Conservation (phyloP, 2,329 filamentous ascomycete genomes). For the Cladosporium sp. region DNA sequence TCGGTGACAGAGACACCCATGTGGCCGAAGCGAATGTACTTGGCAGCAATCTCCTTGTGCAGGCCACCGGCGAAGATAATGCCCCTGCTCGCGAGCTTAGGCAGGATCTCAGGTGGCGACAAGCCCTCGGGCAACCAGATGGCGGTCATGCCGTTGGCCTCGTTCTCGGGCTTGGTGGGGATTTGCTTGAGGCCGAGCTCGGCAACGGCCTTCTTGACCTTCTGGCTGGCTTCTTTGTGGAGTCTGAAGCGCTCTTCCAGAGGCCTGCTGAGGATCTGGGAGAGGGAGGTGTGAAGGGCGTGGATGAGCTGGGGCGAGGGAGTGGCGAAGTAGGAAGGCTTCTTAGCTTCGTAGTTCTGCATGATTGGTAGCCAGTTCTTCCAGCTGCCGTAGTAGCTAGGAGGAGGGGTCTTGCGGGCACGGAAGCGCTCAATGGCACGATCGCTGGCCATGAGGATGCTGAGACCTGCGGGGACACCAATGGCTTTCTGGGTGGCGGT, state of each 20-base stretch:
- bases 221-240: conserved; percentile 77
- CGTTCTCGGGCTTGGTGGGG: conserved; percentile 80
- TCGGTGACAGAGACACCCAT: conserved; percentile 96
- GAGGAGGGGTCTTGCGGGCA: conserved; percentile 75
- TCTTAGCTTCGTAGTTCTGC: conserved; percentile 98
- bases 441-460: conserved; percentile 90
- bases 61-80: conserved; percentile 94
- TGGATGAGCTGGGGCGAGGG: conserved; percentile 91
- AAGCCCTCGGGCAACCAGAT: conserved; percentile 89
- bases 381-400: conserved; percentile 92
- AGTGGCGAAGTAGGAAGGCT: conserved; percentile 96
- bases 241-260: conserved; percentile 79
- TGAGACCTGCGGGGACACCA: conserved; percentile 89
- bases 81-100: conserved; percentile 79
- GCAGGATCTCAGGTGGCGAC: conserved; percentile 77
- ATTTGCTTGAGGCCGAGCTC: conserved; percentile 86
- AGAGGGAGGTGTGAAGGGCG: conserved; percentile 85
- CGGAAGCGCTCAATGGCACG: conserved; percentile 81
- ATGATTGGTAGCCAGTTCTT: conserved; percentile 98
- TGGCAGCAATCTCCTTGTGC: conserved; percentile 91
- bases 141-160: conserved; percentile 97
- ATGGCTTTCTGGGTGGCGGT: conserved; percentile 98
- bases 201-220: conserved; percentile 79
- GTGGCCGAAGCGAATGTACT: conserved; percentile 94
- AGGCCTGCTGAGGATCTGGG: conserved; percentile 78